phyloP scores from a whole-genome alignment of 257 asterid genomes.

The Fraxinus pennsylvanica region DNA sequence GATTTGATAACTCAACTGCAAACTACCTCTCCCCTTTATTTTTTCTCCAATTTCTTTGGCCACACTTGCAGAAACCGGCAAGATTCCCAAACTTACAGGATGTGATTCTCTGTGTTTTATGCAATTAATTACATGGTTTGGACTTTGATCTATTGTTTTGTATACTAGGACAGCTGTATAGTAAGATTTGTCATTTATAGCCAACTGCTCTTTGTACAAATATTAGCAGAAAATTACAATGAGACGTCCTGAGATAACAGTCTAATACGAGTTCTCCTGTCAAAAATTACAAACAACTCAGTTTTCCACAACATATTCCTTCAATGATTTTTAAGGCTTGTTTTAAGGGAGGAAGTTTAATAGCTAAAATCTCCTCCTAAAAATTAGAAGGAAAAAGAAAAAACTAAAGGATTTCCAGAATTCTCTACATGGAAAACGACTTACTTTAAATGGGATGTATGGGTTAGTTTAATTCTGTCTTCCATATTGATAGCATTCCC shows the following conservation, averaged over 20 bases:
- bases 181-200: background rate
- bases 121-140: background rate
- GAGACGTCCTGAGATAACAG: background rate
- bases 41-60: background rate
- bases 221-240: background rate
- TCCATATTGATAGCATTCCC: background rate
- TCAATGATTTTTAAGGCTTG: background rate
- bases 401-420: background rate
- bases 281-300: background rate
- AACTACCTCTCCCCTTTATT: background rate
- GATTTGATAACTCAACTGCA: background rate
- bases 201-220: background rate
- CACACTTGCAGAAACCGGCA: constrained; percentile 63
- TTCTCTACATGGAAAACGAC: background rate
- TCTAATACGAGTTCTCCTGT: background rate
- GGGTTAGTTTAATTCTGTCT: background rate
- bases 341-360: background rate
- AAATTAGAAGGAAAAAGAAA: too few relatives aligned
- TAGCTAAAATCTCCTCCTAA: background rate
- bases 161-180: background rate
- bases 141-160: background rate
- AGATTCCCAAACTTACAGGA: constrained; percentile 44
- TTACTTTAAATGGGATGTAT: background rate
- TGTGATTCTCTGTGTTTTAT: background rate
- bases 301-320: background rate